phyloP scores from a whole-genome alignment of 2,329 filamentous ascomycete species.

The Zymoseptoria brevis region DNA sequence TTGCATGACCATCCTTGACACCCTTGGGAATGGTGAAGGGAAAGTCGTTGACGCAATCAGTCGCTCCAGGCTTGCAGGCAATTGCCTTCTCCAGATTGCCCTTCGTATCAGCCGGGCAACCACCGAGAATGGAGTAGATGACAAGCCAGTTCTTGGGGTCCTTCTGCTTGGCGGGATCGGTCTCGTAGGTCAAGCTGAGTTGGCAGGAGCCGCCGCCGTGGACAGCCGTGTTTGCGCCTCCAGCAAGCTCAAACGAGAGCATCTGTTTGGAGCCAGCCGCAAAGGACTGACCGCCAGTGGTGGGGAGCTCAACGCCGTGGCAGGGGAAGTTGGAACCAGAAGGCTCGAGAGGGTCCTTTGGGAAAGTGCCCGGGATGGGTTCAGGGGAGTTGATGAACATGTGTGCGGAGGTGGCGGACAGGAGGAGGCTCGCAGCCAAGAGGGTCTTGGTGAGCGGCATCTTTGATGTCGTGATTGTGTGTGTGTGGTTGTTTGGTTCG shows the following conservation, averaged over 20 bases:
- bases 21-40: constrained; percentile 63
- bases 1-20: constrained; percentile 67
- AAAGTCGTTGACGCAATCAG: constrained; percentile 46
- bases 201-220: constrained; percentile 95
- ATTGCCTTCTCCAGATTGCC: constrained; percentile 46
- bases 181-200: constrained; percentile 73
- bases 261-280: constrained; percentile 53
- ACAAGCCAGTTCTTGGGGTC: constrained; percentile 68
- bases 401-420: constrained; percentile 57
- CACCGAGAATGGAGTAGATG: constrained; percentile 78
- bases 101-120: constrained; percentile 59
- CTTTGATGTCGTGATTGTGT: neutral
- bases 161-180: constrained; percentile 50
- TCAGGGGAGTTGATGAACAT: constrained; percentile 62
- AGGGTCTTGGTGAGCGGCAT: constrained; percentile 13
- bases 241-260: constrained; percentile 50
- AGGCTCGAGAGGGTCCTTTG: constrained; percentile 56
- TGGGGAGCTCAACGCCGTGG: constrained; percentile 50
- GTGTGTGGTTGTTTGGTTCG: neutral
- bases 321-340: constrained; percentile 71
- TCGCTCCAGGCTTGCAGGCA: constrained; percentile 7
- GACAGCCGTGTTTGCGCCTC: constrained; percentile 55
- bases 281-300: constrained; percentile 48
- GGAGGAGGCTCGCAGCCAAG: constrained; percentile 46
- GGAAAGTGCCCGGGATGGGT: constrained; percentile 47